These are phyloP conservation scores for Galeopsis tetrahit DNA, from an alignment of 257 asterid genomes.

Conservation along the genomic window DNA sequence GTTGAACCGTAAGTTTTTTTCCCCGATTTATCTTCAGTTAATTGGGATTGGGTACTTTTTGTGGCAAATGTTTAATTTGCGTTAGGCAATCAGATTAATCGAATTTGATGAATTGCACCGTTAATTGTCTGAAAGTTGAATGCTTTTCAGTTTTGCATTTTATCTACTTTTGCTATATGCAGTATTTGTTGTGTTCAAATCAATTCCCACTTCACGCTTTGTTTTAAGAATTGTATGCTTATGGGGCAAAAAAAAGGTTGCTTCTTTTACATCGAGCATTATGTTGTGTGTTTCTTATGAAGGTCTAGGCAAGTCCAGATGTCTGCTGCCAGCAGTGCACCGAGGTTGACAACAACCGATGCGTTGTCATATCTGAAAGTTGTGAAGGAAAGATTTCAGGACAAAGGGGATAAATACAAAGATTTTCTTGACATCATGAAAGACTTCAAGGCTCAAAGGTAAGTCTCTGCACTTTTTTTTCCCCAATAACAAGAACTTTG, in stretches of 20 bases:
- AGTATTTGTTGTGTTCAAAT: not conserved
- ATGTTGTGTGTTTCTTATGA: conserved; percentile 20
- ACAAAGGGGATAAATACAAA: conserved; percentile 74
- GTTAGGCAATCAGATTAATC: conserved; percentile 11
- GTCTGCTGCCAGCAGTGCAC: conserved; percentile 72
- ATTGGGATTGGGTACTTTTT: conserved; percentile 10
- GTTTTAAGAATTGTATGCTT: not conserved
- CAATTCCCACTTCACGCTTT: conserved; percentile 1
- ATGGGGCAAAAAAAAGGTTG: conserved; percentile 1
- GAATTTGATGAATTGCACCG: conserved; percentile 11
- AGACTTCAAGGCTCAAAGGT: conserved; percentile 94
- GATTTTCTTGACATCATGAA: conserved; percentile 97
- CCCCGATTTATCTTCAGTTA: not conserved
- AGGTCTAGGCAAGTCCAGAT: conserved; percentile 75
- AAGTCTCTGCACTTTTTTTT: conserved; percentile 11
- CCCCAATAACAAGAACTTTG: conserved; percentile 21
- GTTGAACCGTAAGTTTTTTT: conserved; percentile 62
- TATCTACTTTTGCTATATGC: not conserved
- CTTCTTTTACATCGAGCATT: not conserved
- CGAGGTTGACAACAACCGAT: conserved; percentile 72
- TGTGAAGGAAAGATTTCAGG: conserved; percentile 83
- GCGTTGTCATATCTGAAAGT: conserved; percentile 87
- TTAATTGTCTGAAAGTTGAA: conserved; percentile 24
- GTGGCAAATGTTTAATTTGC: conserved; percentile 1
- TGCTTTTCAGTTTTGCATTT: conserved; percentile 21